phyloP scores from a whole-genome alignment of 2,329 filamentous ascomycete species.

The Mariannaea sp. region DNA sequence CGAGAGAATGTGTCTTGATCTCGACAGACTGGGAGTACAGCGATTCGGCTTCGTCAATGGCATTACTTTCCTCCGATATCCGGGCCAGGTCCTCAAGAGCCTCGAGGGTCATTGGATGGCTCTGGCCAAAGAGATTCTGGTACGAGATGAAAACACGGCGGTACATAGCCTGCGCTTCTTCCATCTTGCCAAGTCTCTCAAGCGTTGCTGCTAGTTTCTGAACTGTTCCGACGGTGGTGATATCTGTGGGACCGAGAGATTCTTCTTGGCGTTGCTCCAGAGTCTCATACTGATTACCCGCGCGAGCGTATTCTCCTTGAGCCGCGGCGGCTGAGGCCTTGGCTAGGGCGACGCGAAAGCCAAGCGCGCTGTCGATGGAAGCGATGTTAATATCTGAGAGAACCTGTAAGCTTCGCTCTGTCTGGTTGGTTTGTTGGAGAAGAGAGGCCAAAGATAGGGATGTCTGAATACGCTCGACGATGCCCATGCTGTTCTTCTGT shows the following conservation, averaged over 20 bases:
- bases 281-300: conserved; percentile 13
- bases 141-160: conserved; percentile 19
- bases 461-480: conserved; percentile 14
- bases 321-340: conserved; percentile 13
- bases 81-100: background rate
- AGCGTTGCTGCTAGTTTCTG: conserved; percentile 17
- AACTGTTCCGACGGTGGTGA: conserved; percentile 12
- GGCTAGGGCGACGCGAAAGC: conserved; percentile 15
- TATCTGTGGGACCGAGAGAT: conserved; percentile 12
- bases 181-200: conserved; percentile 15
- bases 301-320: conserved; percentile 9
- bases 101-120: conserved; percentile 34
- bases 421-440: conserved; percentile 9
- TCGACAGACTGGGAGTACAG: conserved; percentile 36
- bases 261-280: conserved; percentile 17
- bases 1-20: conserved; percentile 9
- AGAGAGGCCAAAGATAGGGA: conserved; percentile 13
- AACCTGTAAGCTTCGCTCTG: conserved; percentile 10
- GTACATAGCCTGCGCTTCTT: conserved; percentile 16
- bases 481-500: conserved; percentile 11
- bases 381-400: conserved; percentile 13
- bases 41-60: conserved; percentile 37
- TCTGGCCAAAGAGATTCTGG: conserved; percentile 33
- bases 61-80: conserved; percentile 28
- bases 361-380: conserved; percentile 10